phyloP scores from a whole-genome alignment of 176 grass and related monocot species.

The Musa troglodytarum region DNA sequence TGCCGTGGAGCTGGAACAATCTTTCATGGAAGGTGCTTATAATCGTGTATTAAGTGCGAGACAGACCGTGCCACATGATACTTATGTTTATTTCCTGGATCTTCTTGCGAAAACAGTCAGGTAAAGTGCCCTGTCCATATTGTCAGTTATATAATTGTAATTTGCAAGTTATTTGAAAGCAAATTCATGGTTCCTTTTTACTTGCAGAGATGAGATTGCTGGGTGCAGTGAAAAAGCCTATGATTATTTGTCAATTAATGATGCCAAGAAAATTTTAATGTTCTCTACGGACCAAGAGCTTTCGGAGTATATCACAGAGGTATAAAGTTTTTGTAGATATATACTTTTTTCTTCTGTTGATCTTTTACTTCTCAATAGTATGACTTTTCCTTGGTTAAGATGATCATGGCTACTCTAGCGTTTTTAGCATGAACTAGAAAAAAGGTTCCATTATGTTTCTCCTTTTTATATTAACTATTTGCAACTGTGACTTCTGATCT shows the following conservation, averaged over 20 bases:
- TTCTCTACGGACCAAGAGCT: conserved; percentile 62
- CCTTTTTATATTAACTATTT: neutral
- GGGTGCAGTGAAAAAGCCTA: conserved; percentile 68
- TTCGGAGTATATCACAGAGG: conserved; percentile 63
- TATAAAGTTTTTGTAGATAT: conserved; percentile 3
- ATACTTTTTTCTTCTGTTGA: no score
- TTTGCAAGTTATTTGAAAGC: neutral
- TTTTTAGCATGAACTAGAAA: no score
- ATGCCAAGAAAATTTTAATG: conserved; percentile 60
- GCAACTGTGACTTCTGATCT: neutral
- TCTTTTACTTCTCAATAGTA: no score
- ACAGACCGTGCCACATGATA: conserved; percentile 56
- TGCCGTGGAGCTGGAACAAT: conserved; percentile 52
- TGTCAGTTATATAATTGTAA: neutral
- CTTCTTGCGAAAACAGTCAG: conserved; percentile 66
- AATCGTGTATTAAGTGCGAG: conserved; percentile 34
- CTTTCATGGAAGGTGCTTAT: conserved; percentile 76
- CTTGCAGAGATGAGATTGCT: conserved; percentile 65
- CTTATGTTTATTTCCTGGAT: conserved; percentile 64
- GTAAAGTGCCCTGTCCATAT: conserved; percentile 15
- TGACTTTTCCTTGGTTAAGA: no score
- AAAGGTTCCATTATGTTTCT: neutral
- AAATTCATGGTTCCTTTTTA: neutral
- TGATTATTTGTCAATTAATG: conserved; percentile 51
- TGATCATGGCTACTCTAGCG: no score